Evolutionary conservation across 805 yeast species (phyloP).

Genomic region (Zygoascus biomembranicola): DNA sequence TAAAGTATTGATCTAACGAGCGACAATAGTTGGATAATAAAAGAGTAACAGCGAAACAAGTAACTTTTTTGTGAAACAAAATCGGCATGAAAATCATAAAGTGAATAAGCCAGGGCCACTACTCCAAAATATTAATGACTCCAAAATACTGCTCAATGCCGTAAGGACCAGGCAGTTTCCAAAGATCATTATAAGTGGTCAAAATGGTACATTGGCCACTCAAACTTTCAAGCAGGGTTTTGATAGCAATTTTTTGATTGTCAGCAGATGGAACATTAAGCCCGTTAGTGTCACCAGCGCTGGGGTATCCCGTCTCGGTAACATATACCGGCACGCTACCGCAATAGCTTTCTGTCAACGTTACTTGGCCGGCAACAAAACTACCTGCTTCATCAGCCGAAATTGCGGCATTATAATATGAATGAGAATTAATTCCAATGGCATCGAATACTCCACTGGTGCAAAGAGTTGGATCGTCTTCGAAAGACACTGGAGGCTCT

Average conservation of each 20-base stretch:
- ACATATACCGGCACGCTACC: slow-evolving; percentile 41
- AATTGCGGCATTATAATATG: slow-evolving; percentile 64
- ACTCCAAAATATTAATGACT: slow-evolving; percentile 22
- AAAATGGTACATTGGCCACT: slow-evolving; percentile 52
- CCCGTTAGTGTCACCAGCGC: slow-evolving; percentile 64
- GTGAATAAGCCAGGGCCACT: background rate
- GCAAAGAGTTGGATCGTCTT: slow-evolving; percentile 60
- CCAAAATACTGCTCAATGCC: slow-evolving; percentile 88
- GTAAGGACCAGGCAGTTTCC: slow-evolving; percentile 81
- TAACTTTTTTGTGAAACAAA: background rate
- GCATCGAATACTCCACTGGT: slow-evolving; percentile 60
- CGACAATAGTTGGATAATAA: background rate
- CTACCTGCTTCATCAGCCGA: slow-evolving; percentile 62
- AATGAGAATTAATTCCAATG: slow-evolving; percentile 77
- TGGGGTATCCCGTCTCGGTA: slow-evolving; percentile 89
- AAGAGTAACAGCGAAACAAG: background rate
- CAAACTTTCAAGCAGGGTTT: slow-evolving; percentile 48
- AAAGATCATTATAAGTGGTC: slow-evolving; percentile 73
- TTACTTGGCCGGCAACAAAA: slow-evolving; percentile 58
- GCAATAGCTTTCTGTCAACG: slow-evolving; percentile 48
- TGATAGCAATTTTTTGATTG: slow-evolving; percentile 67
- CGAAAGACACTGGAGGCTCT: slow-evolving; percentile 78
- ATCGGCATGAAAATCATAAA: too few relatives aligned
- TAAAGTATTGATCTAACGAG: too few relatives aligned
- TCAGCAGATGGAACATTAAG: slow-evolving; percentile 57